These are phyloP conservation scores for Didymella arachidicola DNA, from an alignment of 2,329 filamentous ascomycete genomes.

Conservation along the genomic window DNA sequence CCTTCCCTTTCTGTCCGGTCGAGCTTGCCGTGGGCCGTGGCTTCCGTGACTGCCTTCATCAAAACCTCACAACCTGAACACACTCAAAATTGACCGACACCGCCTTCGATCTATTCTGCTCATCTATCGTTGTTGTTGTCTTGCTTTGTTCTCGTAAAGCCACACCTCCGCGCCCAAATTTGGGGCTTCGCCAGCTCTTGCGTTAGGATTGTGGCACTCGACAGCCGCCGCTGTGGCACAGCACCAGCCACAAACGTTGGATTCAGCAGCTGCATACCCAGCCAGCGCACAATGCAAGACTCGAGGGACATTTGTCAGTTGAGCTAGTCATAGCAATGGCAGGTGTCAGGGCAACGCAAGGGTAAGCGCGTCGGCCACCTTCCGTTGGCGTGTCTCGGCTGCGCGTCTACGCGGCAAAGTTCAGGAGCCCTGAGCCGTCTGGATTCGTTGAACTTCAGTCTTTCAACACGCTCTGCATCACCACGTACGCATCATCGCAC, in stretches of 20 bases:
- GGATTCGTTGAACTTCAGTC: conserved; percentile 12
- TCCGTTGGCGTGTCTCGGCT: conserved; percentile 10
- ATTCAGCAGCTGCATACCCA: neutral
- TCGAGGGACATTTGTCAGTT: neutral
- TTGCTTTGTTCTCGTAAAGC: no score
- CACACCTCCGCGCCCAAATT: no score
- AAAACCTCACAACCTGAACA: neutral
- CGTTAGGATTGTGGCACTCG: neutral
- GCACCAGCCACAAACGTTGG: neutral
- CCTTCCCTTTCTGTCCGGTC: neutral
- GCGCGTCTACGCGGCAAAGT: conserved; percentile 13
- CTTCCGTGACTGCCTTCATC: neutral
- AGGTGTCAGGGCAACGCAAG: conserved; percentile 6
- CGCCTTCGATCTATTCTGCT: no score
- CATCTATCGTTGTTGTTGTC: no score
- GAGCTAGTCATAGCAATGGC: neutral
- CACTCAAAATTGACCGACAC: no score
- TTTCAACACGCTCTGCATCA: conserved; percentile 10
- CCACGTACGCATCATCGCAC: conserved; percentile 12
- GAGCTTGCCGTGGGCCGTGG: conserved; percentile 3
- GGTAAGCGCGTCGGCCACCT: conserved; percentile 9
- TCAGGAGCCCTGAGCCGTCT: conserved; percentile 5
- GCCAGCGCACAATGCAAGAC: neutral
- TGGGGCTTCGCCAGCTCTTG: neutral
- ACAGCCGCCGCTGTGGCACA: neutral